Conservation (phyloP, 1,284 basidiomycete genomes). For the Singerocomus rubriflavus region DNA sequence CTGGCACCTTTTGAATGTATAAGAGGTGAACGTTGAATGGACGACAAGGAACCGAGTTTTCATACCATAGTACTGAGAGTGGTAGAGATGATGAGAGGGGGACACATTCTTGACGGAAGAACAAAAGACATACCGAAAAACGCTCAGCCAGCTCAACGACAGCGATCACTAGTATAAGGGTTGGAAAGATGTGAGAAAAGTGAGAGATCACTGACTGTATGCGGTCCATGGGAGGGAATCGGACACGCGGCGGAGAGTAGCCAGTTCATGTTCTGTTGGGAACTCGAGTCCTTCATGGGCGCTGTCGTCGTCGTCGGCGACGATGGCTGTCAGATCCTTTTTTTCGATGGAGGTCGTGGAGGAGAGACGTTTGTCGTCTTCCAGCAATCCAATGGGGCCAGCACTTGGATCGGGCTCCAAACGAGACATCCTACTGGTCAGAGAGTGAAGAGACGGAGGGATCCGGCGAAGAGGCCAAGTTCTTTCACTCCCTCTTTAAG, state of each 20-base stretch:
- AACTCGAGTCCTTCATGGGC: slow-evolving; percentile 57
- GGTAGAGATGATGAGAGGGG: slow-evolving; percentile 5
- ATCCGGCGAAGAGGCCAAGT: neutral
- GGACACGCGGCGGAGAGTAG: slow-evolving; percentile 58
- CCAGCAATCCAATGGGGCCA: neutral
- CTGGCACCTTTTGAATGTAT: slow-evolving; percentile 53
- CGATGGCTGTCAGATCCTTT: neutral
- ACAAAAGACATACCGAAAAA: slow-evolving; percentile 53
- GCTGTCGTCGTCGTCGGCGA: slow-evolving; percentile 33
- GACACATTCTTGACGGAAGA: neutral
- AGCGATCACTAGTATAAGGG: slow-evolving; percentile 55
- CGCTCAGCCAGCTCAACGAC: slow-evolving; percentile 71
- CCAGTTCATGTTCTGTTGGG: slow-evolving; percentile 68
- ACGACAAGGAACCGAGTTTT: neutral
- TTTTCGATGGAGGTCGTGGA: slow-evolving; percentile 17
- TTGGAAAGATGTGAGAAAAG: slow-evolving; percentile 11
- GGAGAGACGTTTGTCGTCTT: slow-evolving; percentile 5
- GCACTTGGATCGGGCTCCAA: slow-evolving; percentile 6
- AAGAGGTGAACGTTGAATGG: neutral
- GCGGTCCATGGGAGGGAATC: slow-evolving; percentile 65
- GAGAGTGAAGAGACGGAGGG: neutral
- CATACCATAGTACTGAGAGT: slow-evolving; percentile 37
- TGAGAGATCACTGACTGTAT: slow-evolving; percentile 47
- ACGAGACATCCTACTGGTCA: slow-evolving; percentile 10
- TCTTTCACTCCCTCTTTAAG: slow-evolving; percentile 8